Conservation (phyloP, 148 eudicot genomes). For the Dysphania ambrosioides region DNA sequence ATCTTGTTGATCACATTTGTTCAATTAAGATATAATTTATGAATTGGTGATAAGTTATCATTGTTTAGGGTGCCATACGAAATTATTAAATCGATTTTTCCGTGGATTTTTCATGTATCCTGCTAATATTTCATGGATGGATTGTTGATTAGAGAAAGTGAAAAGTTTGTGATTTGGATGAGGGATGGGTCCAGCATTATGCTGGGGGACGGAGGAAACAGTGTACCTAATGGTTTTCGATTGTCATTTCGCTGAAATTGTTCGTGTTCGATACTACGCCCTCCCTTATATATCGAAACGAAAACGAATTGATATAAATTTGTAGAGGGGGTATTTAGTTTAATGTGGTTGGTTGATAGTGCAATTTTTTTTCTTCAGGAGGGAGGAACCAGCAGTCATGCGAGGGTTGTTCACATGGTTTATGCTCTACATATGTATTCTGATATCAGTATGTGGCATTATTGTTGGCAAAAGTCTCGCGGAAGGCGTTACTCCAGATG, state of each 20-base stretch:
- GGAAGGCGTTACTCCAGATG: conserved; percentile 65
- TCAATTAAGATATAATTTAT: no score
- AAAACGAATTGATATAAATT: neutral
- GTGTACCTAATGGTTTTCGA: no score
- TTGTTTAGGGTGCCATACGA: no score
- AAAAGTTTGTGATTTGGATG: neutral
- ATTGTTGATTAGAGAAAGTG: neutral
- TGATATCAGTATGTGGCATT: conserved; percentile 19
- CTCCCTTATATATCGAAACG: neutral
- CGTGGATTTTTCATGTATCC: no score
- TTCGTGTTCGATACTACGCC: no score
- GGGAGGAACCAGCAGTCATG: conserved; percentile 24
- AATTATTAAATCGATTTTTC: no score
- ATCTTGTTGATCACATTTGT: no score
- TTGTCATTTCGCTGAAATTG: neutral
- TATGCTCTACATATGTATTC: conserved; percentile 24
- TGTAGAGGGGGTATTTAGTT: neutral
- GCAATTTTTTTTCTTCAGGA: conserved; percentile 1
- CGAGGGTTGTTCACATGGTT: conserved; percentile 24
- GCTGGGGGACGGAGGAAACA: no score
- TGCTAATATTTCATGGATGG: neutral
- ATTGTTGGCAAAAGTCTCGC: conserved; percentile 38
- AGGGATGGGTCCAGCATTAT: neutral
- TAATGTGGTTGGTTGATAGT: conserved; percentile 2
- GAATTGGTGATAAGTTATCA: no score